Conservation (phyloP, 1,284 basidiomycete genomes). For the Meira miltonrushii region DNA sequence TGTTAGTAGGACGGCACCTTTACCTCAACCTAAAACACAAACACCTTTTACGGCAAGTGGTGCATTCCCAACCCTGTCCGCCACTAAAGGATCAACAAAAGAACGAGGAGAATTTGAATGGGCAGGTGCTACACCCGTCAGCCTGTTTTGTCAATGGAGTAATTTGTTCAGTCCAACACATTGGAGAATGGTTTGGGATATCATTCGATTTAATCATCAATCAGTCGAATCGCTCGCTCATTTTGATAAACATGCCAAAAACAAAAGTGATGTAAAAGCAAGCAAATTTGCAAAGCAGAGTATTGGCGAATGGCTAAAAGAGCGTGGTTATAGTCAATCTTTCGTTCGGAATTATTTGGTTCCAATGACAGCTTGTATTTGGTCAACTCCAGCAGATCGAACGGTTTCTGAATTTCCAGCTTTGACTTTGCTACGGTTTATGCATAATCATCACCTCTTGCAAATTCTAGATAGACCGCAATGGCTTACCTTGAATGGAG, state of each 20-base stretch:
- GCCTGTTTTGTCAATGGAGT: slow-evolving; percentile 29
- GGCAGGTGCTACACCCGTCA: slow-evolving; percentile 25
- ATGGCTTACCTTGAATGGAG: slow-evolving; percentile 71
- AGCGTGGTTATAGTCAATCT: slow-evolving; percentile 64
- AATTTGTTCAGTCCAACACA: slow-evolving; percentile 61
- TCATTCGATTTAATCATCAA: slow-evolving; percentile 71
- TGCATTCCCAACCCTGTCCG: background rate
- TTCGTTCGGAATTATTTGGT: slow-evolving; percentile 76
- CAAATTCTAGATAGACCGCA: slow-evolving; percentile 69
- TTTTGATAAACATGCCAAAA: slow-evolving; percentile 20
- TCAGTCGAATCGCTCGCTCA: slow-evolving; percentile 54
- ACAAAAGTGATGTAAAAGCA: slow-evolving; percentile 49
- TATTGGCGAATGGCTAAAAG: slow-evolving; percentile 64
- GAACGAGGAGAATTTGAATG: slow-evolving; percentile 29
- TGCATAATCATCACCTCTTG: slow-evolving; percentile 74
- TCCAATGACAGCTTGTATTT: slow-evolving; percentile 58
- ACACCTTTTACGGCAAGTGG: background rate
- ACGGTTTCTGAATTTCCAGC: slow-evolving; percentile 70
- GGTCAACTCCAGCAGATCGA: slow-evolving; percentile 71
- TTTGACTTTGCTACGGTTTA: slow-evolving; percentile 67
- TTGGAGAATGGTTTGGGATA: slow-evolving; percentile 73
- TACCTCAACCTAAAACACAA: slow-evolving; percentile 4
- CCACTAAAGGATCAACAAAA: background rate
- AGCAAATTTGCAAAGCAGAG: slow-evolving; percentile 49
- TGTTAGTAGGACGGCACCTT: slow-evolving; percentile 53